Base-by-base conservation (phyloP, 495 filamentous ascomycete species). In the Penicillium fimorum region DNA sequence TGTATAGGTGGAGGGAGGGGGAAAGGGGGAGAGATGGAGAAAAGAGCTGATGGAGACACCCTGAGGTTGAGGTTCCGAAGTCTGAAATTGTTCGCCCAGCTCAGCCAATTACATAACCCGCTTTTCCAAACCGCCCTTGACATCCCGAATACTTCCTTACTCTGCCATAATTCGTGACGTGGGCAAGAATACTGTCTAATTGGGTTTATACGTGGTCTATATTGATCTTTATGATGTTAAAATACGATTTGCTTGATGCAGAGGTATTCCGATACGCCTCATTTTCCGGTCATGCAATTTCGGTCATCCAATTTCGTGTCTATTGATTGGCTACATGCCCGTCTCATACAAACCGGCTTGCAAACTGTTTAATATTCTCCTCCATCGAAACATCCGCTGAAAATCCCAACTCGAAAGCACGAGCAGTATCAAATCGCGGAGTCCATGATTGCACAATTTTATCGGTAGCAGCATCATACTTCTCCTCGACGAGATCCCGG, bases 371-470 rank as follows among this genome's bases (percentile, higher is more conserved):
- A 52, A 87, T 79, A 51, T 85, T 82, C 44, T 82, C 75, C 57
- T 80, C 69, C 61, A 85, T 80, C 6, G 75, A 67, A 51, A 79
- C 75, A 70, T 90, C 87, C 47, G 75, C 74, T 32, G 71, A 68
- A 65, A 90, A 81, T 9, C 87, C 88, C 69, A 90, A 58, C 47
- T 66, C 64, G 65, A 82, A 63, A 38, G 86, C 79, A 60, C 79
- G 76, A 13, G 68, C 75, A 50, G 78, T 83, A 60, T 89, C 83
- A 66, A 90, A 85, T 54, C 81, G 78, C 55, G 83, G 79, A 35
- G 87, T 82, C 90, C 89, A 92, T 50, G 84, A 84, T 59, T 87
- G 79, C 68, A 94, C 75, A 55, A 94, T 88, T 60, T 76, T 78
- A 72, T 91, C 86, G 49, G 85, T 77, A 35, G 73, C 79, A 50